Percentiles rank a stretch among this genome's conserved stretches.
Evolutionary conservation across 2,329 filamentous ascomycete genomes (phyloP).

Genomic region (Microdochium trichocladiopsis): DNA sequence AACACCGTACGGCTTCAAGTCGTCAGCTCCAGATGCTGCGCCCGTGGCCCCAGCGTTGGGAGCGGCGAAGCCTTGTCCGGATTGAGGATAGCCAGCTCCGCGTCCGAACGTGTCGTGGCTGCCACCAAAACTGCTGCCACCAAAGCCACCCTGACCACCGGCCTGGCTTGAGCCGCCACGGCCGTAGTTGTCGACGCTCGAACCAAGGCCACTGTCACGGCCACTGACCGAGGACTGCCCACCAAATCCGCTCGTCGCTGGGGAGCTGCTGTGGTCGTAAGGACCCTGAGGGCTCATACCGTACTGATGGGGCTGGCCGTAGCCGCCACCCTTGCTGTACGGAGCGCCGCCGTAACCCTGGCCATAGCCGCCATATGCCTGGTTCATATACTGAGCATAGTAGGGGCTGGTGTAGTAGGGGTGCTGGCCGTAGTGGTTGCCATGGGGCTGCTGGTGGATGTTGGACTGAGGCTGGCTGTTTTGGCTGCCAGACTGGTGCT

Average conservation of each 20-base stretch:
- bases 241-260: constrained; percentile 40
- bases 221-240: constrained; percentile 42
- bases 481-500: constrained; percentile 31
- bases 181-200: constrained; percentile 46
- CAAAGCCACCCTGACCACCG: constrained; percentile 41
- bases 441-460: constrained; percentile 29
- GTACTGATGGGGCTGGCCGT: constrained; percentile 47
- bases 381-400: constrained; percentile 51
- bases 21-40: constrained; percentile 37
- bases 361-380: constrained; percentile 41
- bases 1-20: constrained; percentile 49
- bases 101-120: constrained; percentile 50
- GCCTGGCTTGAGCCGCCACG: constrained; percentile 43
- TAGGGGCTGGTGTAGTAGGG: constrained; percentile 56
- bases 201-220: constrained; percentile 40
- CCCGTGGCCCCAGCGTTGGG: constrained; percentile 37
- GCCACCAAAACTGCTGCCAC: constrained; percentile 42
- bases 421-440: constrained; percentile 44
- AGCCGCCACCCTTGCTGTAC: constrained; percentile 48
- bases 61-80: constrained; percentile 44
- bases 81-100: constrained; percentile 46
- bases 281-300: constrained; percentile 48
- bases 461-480: constrained; percentile 35
- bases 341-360: constrained; percentile 42
- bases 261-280: constrained; percentile 48